Evolutionary conservation across 345 rosid species (phyloP).

Genomic region (Citrus maxima): DNA sequence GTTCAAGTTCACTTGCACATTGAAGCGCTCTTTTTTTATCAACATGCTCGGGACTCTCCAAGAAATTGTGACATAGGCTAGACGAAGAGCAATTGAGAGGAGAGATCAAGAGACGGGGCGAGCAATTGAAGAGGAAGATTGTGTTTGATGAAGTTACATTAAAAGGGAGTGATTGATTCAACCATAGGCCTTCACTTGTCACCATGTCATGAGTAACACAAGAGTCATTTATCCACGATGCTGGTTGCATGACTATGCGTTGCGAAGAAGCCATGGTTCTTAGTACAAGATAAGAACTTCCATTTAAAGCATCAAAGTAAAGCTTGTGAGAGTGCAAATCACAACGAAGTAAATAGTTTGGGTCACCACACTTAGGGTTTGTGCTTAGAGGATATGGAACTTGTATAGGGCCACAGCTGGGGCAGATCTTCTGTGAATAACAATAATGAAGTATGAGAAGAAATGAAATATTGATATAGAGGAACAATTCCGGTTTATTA

Average conservation of each 20-base stretch:
- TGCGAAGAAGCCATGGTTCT: constrained; percentile 32
- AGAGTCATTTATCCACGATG: constrained; percentile 35
- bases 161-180: constrained; percentile 59
- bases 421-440: constrained; percentile 39
- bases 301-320: constrained; percentile 44
- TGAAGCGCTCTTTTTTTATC: constrained; percentile 29
- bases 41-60: constrained; percentile 43
- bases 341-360: constrained; percentile 42
- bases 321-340: constrained; percentile 37
- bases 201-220: constrained; percentile 47
- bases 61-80: constrained; percentile 57
- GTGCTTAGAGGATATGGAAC: constrained; percentile 69
- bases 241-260: constrained; percentile 49
- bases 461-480: constrained; percentile 3
- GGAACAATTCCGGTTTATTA: not conserved
- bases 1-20: constrained; percentile 38
- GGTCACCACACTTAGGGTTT: constrained; percentile 47
- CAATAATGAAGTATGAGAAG: constrained; percentile 13
- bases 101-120: constrained; percentile 54
- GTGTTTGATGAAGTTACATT: constrained; percentile 60
- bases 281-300: constrained; percentile 51
- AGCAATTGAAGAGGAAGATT: constrained; percentile 55
- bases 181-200: constrained; percentile 45
- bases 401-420: constrained; percentile 42
- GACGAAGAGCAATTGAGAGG: constrained; percentile 58